Percentiles rank a stretch among this genome's conserved stretches.
phyloP scores from a whole-genome alignment of 2,329 filamentous ascomycete species.

The Coleophoma cylindrospora region DNA sequence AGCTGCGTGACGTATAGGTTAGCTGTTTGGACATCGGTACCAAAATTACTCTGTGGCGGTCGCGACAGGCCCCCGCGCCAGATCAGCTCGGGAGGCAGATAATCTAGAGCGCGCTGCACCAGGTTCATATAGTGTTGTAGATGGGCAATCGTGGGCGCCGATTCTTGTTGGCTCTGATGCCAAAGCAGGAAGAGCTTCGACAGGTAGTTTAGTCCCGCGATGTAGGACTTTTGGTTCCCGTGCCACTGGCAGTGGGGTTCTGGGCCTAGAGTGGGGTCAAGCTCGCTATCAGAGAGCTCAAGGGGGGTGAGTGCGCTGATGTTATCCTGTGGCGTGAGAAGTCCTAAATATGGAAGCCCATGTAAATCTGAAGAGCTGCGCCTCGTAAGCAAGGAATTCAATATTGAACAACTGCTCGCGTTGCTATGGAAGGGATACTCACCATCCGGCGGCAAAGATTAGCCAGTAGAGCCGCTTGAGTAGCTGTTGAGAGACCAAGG shows the following conservation, averaged over 20 bases:
- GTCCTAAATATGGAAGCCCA: conserved; percentile 20
- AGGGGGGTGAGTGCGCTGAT: conserved; percentile 20
- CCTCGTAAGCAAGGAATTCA: too few relatives aligned
- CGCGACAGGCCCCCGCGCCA: conserved; percentile 32
- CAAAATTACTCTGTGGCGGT: conserved; percentile 22
- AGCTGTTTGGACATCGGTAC: conserved; percentile 31
- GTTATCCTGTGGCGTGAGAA: conserved; percentile 21
- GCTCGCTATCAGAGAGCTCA: conserved; percentile 24
- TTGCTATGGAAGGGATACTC: conserved; percentile 2
- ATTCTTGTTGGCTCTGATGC: conserved; percentile 22
- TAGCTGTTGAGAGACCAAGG: conserved; percentile 25
- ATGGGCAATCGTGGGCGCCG: conserved; percentile 4
- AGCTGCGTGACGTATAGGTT: conserved; percentile 33
- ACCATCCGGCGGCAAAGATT: conserved; percentile 26
- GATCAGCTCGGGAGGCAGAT: conserved; percentile 27
- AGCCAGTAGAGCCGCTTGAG: conserved; percentile 30
- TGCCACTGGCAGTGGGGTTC: conserved; percentile 22
- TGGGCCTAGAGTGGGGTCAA: conserved; percentile 17
- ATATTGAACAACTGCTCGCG: too few relatives aligned
- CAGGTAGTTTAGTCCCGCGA: conserved; percentile 28
- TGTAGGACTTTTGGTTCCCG: conserved; percentile 26
- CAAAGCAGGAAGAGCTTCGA: conserved; percentile 29
- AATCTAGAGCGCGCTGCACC: conserved; percentile 26
- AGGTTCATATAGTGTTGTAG: conserved; percentile 9
- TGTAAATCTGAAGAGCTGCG: conserved; percentile 25